These are phyloP conservation scores for Obelidium mucronatum DNA, from an alignment of 192 early-diverging fungal species.

Conservation along the genomic window DNA sequence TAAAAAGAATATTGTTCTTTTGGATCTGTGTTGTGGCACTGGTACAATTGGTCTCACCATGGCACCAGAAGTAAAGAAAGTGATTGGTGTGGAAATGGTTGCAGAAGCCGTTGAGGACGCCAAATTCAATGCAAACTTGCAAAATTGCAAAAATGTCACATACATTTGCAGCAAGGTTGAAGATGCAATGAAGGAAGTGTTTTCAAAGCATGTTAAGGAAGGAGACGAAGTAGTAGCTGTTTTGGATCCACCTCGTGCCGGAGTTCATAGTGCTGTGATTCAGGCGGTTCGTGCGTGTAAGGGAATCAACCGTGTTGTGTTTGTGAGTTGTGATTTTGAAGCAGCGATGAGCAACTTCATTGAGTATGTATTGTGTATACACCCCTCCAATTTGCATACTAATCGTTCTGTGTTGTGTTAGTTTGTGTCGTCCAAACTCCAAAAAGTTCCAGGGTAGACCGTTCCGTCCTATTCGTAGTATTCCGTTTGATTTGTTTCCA, in stretches of 20 bases:
- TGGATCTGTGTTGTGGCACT: conserved; percentile 86
- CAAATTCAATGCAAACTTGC: conserved; percentile 64
- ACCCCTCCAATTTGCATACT: no score
- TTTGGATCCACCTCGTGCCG: conserved; percentile 76
- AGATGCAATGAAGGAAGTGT: conserved; percentile 51
- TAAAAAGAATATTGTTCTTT: conserved; percentile 46
- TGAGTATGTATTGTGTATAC: conserved; percentile 54
- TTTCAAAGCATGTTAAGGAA: conserved; percentile 42
- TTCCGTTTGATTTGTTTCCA: conserved; percentile 80
- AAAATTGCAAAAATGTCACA: conserved; percentile 63
- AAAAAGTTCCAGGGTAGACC: conserved; percentile 64
- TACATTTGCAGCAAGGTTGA: conserved; percentile 73
- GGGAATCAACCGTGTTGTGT: conserved; percentile 67
- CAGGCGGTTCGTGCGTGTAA: conserved; percentile 62
- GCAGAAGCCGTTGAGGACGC: conserved; percentile 76
- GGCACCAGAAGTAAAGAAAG: conserved; percentile 68
- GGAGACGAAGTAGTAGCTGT: conserved; percentile 72
- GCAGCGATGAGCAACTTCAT: conserved; percentile 67
- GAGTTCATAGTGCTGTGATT: conserved; percentile 69
- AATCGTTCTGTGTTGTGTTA: conserved; percentile 44
- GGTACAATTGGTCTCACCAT: conserved; percentile 85
- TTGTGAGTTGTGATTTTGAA: conserved; percentile 73
- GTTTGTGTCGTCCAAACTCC: conserved; percentile 73
- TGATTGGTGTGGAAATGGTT: conserved; percentile 78
- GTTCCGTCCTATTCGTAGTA: conserved; percentile 65